phyloP scores from a whole-genome alignment of 2,329 filamentous ascomycete species.

The Exophiala xenobiotica region DNA sequence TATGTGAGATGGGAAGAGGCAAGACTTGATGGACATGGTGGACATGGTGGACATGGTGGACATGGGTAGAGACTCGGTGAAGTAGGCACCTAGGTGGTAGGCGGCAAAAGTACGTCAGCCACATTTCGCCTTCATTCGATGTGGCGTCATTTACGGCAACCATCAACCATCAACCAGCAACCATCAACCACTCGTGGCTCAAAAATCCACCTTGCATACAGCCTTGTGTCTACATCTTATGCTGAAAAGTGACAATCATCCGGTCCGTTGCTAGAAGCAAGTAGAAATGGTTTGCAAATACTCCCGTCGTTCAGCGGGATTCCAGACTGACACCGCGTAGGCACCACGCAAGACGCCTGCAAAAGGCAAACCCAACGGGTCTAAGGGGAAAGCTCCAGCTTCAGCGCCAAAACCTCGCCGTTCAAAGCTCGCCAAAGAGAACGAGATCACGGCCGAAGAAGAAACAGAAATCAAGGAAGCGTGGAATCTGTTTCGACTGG shows the following conservation, averaged over 20 bases:
- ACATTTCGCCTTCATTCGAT: neutral
- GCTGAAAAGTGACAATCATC: neutral
- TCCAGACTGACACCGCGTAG: slow-evolving; percentile 1
- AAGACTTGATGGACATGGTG: neutral
- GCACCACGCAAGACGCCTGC: slow-evolving; percentile 21
- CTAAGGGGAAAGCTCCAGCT: slow-evolving; percentile 3
- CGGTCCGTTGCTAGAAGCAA: neutral
- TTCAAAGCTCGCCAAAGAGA: slow-evolving; percentile 88
- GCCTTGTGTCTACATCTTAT: no score
- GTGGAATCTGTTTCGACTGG: slow-evolving; percentile 71
- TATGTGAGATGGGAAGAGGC: neutral
- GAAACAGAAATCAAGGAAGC: slow-evolving; percentile 90
- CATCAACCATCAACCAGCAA: neutral
- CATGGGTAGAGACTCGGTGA: no score
- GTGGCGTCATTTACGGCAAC: slow-evolving; percentile 14
- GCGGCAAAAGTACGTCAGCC: slow-evolving; percentile 20
- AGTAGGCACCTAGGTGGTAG: no score
- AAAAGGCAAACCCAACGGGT: slow-evolving; percentile 32
- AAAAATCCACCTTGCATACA: no score
- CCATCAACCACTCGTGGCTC: neutral
- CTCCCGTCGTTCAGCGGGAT: neutral
- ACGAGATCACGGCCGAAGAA: slow-evolving; percentile 79
- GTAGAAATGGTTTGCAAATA: neutral
- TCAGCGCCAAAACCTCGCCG: slow-evolving; percentile 54
- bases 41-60: neutral